Evolutionary conservation across 73 alveolate genomes (phyloP).

Genomic region (Paramecium sexaurelia): DNA sequence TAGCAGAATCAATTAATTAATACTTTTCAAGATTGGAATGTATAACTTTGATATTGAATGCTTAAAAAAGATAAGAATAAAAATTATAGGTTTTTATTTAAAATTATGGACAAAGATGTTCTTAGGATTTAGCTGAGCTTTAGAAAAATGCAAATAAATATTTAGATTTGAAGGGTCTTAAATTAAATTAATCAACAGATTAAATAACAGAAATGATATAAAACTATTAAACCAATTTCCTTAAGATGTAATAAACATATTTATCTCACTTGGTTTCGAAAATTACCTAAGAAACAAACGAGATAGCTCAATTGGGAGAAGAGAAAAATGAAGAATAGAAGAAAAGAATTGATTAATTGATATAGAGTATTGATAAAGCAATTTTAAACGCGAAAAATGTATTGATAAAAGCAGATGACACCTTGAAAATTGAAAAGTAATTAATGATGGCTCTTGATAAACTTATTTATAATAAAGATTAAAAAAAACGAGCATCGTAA

Average conservation of each 20-base stretch:
- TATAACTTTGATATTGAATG: neutral
- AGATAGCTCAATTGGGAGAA: neutral
- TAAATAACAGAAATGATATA: neutral
- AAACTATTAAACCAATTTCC: neutral
- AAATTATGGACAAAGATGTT: neutral
- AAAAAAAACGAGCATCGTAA: neutral
- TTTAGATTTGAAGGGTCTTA: neutral
- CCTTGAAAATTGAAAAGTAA: neutral
- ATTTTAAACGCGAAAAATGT: neutral
- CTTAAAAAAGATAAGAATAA: neutral
- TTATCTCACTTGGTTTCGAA: neutral
- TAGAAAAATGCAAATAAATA: neutral
- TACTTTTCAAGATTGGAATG: neutral
- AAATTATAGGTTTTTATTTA: neutral
- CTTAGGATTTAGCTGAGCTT: neutral
- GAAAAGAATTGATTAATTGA: neutral
- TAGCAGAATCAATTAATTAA: neutral
- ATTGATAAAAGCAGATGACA: neutral
- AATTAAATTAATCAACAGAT: neutral
- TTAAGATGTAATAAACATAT: neutral
- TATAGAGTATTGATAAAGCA: neutral
- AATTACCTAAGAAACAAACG: neutral
- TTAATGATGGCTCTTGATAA: neutral
- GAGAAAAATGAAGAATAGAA: neutral
- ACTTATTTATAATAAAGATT: neutral